phyloP scores from a whole-genome alignment of 768 basidiomycete species.

The Tulasnella sp. region DNA sequence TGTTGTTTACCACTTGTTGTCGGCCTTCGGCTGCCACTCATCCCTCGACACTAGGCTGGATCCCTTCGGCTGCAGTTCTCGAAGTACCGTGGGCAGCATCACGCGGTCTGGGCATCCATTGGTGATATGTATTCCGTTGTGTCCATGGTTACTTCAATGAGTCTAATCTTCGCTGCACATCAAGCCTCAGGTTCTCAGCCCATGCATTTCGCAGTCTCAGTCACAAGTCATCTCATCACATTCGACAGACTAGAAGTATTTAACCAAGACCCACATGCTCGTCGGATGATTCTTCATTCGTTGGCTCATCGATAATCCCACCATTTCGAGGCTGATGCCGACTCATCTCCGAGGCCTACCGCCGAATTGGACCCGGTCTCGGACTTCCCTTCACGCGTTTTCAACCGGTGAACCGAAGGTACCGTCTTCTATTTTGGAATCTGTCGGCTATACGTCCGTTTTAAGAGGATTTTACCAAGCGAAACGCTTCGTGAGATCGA shows the following conservation, averaged over 20 bases:
- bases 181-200: background rate
- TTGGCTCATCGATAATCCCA: background rate
- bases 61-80: background rate
- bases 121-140: background rate
- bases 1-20: background rate
- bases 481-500: background rate
- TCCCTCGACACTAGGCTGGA: too few species aligned
- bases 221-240: background rate
- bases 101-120: background rate
- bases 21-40: background rate
- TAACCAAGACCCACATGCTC: background rate
- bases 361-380: background rate
- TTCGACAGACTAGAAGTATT: background rate
- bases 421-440: background rate
- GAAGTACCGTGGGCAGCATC: background rate
- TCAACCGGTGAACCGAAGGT: background rate
- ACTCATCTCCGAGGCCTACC: background rate
- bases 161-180: background rate
- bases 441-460: background rate
- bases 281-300: background rate
- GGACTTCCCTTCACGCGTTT: background rate
- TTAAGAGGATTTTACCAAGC: constrained; percentile 6
- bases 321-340: background rate
- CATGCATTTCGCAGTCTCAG: background rate
- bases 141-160: background rate